Evolutionary conservation across 306 rosid genomes (phyloP).

Genomic region (Fagus crenata): DNA sequence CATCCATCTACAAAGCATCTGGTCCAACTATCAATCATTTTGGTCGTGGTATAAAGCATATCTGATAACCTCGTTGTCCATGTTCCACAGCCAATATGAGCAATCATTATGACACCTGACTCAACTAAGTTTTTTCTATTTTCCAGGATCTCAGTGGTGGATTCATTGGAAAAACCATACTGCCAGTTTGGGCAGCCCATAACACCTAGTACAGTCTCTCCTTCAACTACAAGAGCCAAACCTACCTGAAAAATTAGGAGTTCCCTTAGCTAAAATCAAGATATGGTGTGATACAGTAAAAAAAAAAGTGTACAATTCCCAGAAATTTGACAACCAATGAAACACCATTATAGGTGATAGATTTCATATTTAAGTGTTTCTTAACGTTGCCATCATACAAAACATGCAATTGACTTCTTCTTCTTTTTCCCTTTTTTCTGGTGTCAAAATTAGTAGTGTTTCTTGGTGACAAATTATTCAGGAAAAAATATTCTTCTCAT

Average conservation of each 20-base stretch:
- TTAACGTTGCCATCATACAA: too few relatives aligned
- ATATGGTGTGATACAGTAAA: neutral
- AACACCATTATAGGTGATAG: too few relatives aligned
- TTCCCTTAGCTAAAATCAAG: constrained; percentile 8
- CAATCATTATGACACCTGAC: constrained; percentile 71
- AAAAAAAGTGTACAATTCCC: neutral
- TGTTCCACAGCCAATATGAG: constrained; percentile 76
- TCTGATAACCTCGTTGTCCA: constrained; percentile 56
- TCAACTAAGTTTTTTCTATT: constrained; percentile 31
- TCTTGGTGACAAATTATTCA: too few relatives aligned
- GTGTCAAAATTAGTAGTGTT: too few relatives aligned
- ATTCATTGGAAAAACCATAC: constrained; percentile 42
- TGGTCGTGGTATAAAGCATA: constrained; percentile 32
- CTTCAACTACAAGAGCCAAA: constrained; percentile 88
- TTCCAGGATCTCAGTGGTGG: constrained; percentile 38
- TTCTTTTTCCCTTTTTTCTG: too few relatives aligned
- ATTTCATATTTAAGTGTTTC: too few relatives aligned
- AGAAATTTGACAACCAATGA: too few relatives aligned
- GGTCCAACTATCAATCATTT: constrained; percentile 51
- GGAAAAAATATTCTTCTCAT: too few relatives aligned
- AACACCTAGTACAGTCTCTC: constrained; percentile 67
- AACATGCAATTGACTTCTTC: too few relatives aligned
- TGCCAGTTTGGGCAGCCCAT: constrained; percentile 96
- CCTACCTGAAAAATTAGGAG: constrained; percentile 62
- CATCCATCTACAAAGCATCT: constrained; percentile 65